Evolutionary conservation across 139 green algal genomes (phyloP), one percentile per base, ranked within the genome.

Genomic region (Zygnema cylindricum): DNA sequence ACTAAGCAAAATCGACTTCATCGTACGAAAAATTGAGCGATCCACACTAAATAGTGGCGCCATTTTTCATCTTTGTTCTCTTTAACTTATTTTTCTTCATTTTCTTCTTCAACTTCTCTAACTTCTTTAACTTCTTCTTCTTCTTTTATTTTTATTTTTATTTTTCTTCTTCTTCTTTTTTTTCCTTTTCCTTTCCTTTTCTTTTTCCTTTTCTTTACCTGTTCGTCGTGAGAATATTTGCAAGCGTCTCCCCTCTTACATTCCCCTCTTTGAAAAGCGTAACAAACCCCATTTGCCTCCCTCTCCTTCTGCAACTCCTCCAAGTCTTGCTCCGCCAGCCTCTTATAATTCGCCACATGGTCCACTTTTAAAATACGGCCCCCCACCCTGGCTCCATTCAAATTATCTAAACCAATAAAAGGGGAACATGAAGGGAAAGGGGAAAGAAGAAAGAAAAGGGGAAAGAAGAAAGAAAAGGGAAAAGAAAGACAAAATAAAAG

Each of bases 341-440:
- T 95, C 90, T 96, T 97, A 90, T 99, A 99, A 87, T 99, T 96
- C 84, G 97, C 95, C 1, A 99, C 96, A 86, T 99, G 97, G 85
- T 99, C 96, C 63, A 99, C 97, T 0, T 93, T 82, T 0, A 99
- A 89, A 21, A 90, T 96, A 23, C 97, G 93, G 0, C 95, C 95
- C 0, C 91, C 93, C 25, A 99, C 96, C 1, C 84, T 94, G 0
- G 96, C 93, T 16, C 97, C 97, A 84, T 94, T 98, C 2, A 99
- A 88, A 92, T 99, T 99, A 93, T 99, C 98, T 92, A n/a, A n/a
- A n/a, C n/a, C n/a, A n/a, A n/a, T n/a, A n/a, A n/a, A n/a, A n/a
- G n/a, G n/a, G n/a, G n/a, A n/a, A n/a, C n/a, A n/a, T n/a, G n/a
- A n/a, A n/a, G n/a, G n/a, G n/a, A n/a, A n/a, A n/a, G n/a, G n/a